Evolutionary conservation across 2,329 filamentous ascomycete species (phyloP).

Genomic region (Ascochyta pisi): DNA sequence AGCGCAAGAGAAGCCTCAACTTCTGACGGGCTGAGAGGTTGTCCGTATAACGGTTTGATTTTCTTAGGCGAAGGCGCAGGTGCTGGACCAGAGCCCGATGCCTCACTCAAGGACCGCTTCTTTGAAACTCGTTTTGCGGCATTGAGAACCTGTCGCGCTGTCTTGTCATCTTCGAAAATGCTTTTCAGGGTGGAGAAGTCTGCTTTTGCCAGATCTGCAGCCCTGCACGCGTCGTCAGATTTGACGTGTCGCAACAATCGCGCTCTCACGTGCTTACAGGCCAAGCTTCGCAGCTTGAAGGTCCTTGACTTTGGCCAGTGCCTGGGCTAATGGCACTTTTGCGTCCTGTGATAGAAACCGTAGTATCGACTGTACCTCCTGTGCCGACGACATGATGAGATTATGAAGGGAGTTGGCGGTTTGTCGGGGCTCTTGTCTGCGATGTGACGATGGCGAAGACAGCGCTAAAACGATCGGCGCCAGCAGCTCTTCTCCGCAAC

Average conservation of each 20-base stretch:
- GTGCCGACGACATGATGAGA: slow-evolving; percentile 39
- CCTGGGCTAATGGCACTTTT: slow-evolving; percentile 62
- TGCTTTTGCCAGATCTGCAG: slow-evolving; percentile 58
- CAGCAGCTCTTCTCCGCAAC: slow-evolving; percentile 17
- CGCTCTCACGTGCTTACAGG: slow-evolving; percentile 53
- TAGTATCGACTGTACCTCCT: slow-evolving; percentile 56
- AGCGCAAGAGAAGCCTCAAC: slow-evolving; percentile 69
- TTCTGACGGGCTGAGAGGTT: slow-evolving; percentile 57
- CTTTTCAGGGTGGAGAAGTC: slow-evolving; percentile 53
- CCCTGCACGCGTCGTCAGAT: slow-evolving; percentile 37
- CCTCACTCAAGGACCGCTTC: slow-evolving; percentile 56
- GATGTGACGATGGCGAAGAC: slow-evolving; percentile 1
- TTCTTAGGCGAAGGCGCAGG: slow-evolving; percentile 48
- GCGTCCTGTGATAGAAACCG: slow-evolving; percentile 66
- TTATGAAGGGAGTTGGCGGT: too few relatives aligned
- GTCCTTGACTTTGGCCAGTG: slow-evolving; percentile 62
- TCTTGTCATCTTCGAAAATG: slow-evolving; percentile 60
- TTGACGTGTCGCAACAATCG: slow-evolving; percentile 17
- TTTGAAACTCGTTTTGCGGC: slow-evolving; percentile 64
- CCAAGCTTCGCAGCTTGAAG: slow-evolving; percentile 58
- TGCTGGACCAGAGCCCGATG: slow-evolving; percentile 16
- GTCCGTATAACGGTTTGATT: slow-evolving; percentile 37
- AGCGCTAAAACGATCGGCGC: slow-evolving; percentile 25
- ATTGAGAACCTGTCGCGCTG: slow-evolving; percentile 63
- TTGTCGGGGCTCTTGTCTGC: not conserved